Evolutionary conservation across 495 filamentous ascomycete species (phyloP).

Genomic region (Xeromyces bisporus): DNA sequence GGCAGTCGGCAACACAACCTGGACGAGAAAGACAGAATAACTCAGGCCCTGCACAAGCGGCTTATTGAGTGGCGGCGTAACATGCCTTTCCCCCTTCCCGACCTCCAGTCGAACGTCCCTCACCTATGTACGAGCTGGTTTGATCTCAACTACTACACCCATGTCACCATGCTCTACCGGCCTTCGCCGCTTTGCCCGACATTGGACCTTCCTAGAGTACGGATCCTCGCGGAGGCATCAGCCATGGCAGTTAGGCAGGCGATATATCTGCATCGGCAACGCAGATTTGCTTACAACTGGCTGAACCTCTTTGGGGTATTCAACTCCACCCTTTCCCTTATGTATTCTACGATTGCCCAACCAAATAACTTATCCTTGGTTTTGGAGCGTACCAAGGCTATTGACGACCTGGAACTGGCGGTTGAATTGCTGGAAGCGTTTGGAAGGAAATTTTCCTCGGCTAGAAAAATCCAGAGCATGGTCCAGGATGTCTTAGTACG

Average conservation of each 20-base stretch:
- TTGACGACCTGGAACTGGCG: conserved; percentile 16
- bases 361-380: conserved; percentile 9
- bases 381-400: conserved; percentile 10
- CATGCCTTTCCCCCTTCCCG: conserved; percentile 26
- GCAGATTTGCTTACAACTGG: conserved; percentile 25
- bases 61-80: conserved; percentile 22
- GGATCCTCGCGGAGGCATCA: conserved; percentile 16
- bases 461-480: conserved; percentile 18
- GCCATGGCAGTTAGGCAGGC: conserved; percentile 22
- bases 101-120: conserved; percentile 18
- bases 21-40: conserved; percentile 10
- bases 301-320: conserved; percentile 22
- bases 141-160: conserved; percentile 25
- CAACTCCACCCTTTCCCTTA: conserved; percentile 18
- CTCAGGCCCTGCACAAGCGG: conserved; percentile 15
- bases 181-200: conserved; percentile 19
- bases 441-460: conserved; percentile 16
- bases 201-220: conserved; percentile 12
- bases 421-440: conserved; percentile 18
- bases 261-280: conserved; percentile 17
- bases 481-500: conserved; percentile 11
- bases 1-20: conserved; percentile 3
- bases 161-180: conserved; percentile 21
- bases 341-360: conserved; percentile 20
- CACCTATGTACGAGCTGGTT: conserved; percentile 25